Percentiles rank a stretch among this genome's conserved stretches.
Conservation (phyloP, 106 monocot species). For the Apostasia ramifera region DNA sequence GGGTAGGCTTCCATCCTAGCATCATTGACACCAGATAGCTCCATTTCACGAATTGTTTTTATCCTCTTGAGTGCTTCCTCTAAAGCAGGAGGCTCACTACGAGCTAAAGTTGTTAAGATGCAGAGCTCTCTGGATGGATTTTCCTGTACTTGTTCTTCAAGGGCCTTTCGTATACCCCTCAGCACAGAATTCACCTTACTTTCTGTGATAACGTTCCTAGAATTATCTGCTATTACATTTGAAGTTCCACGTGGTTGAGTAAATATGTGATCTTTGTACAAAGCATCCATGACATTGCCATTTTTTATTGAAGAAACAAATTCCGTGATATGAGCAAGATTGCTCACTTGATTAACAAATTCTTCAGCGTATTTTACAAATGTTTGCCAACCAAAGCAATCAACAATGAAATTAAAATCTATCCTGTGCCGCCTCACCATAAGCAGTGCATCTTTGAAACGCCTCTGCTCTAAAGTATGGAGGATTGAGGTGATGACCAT, state of each 20-base stretch:
- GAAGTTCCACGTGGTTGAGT: constrained; percentile 4
- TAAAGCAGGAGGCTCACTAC: constrained; percentile 84
- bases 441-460: constrained; percentile 68
- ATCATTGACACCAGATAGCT: constrained; percentile 46
- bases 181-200: constrained; percentile 66
- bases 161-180: constrained; percentile 49
- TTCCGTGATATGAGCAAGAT: constrained; percentile 80
- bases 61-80: constrained; percentile 91
- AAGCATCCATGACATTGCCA: constrained; percentile 61
- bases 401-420: constrained; percentile 92
- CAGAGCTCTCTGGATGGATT: constrained; percentile 85
- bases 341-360: constrained; percentile 80
- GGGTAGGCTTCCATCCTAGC: constrained; percentile 39
- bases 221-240: constrained; percentile 8
- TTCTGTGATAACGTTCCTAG: background rate
- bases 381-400: constrained; percentile 72
- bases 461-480: constrained; percentile 59
- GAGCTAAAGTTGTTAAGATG: constrained; percentile 87
- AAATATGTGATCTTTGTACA: constrained; percentile 58
- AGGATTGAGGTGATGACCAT: constrained; percentile 72
- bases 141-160: constrained; percentile 55
- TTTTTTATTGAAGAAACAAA: constrained; percentile 88
- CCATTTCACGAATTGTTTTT: constrained; percentile 71
- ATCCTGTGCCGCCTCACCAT: constrained; percentile 97
- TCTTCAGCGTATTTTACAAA: constrained; percentile 61